phyloP scores from a whole-genome alignment of 352 stramenopile genomes.

The Phytophthora podocarpi region DNA sequence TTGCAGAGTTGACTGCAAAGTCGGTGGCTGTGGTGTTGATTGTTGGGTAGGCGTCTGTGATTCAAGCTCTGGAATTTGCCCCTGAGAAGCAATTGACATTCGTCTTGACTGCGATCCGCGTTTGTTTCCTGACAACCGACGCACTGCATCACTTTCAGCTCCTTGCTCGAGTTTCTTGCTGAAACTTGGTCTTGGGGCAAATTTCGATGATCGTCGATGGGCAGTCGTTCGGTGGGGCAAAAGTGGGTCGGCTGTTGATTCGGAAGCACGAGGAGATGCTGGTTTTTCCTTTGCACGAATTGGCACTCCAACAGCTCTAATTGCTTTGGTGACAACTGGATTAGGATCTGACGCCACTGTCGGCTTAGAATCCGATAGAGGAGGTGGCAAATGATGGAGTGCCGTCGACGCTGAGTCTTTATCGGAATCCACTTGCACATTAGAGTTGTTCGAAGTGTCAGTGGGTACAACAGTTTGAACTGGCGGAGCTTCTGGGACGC shows the following conservation, averaged over 20 bases:
- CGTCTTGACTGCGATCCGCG: slow-evolving; percentile 7
- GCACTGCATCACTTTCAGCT: background rate
- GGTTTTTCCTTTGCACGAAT: slow-evolving; percentile 1
- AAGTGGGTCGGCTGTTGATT: slow-evolving; percentile 10
- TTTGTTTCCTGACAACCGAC: slow-evolving; percentile 17
- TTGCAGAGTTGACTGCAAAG: background rate
- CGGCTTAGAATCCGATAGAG: background rate
- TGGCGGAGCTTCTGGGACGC: background rate
- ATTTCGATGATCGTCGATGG: slow-evolving; percentile 24
- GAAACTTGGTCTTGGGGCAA: slow-evolving; percentile 14
- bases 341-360: background rate
- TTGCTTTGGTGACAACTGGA: background rate
- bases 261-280: background rate
- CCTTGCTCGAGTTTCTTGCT: slow-evolving; percentile 12
- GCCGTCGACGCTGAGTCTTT: background rate
- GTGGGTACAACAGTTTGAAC: background rate
- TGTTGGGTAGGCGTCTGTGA: background rate
- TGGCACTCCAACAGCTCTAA: background rate
- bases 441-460: too few species aligned
- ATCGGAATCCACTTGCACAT: background rate
- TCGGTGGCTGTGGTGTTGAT: background rate
- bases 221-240: slow-evolving; percentile 7
- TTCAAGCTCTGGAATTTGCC: background rate
- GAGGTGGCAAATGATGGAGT: background rate
- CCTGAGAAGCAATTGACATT: background rate